phyloP scores from a whole-genome alignment of 306 rosid genomes.

The Vachellia collinsii region DNA sequence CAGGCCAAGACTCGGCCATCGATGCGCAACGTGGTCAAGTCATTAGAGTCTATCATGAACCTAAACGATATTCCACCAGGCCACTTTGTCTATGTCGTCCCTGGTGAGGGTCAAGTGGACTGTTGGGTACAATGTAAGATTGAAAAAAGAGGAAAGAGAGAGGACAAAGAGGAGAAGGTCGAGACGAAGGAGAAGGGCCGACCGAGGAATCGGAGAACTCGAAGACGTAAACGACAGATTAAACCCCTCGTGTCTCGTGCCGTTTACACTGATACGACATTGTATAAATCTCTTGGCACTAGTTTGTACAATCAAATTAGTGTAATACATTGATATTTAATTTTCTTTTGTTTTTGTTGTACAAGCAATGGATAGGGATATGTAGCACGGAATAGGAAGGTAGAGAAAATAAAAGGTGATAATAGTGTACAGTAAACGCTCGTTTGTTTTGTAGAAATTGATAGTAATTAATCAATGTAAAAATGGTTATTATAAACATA shows the following conservation, averaged over 20 bases:
- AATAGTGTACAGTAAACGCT: neutral
- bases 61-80: conserved; percentile 46
- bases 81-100: conserved; percentile 58
- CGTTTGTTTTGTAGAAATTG: neutral
- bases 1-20: conserved; percentile 59
- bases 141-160: conserved; percentile 7
- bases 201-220: conserved; percentile 30
- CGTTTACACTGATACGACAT: conserved; percentile 57
- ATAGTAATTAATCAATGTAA: neutral
- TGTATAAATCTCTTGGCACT: conserved; percentile 50
- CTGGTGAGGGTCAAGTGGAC: conserved; percentile 26
- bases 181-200: conserved; percentile 21
- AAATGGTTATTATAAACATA: neutral
- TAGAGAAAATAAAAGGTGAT: neutral
- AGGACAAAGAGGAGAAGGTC: neutral
- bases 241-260: conserved; percentile 41
- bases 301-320: conserved; percentile 38
- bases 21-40: conserved; percentile 59
- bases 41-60: conserved; percentile 50
- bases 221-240: conserved; percentile 31
- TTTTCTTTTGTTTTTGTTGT: neutral
- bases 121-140: neutral
- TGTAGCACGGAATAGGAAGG: neutral
- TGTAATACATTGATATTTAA: neutral
- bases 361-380: neutral